Conservation (phyloP, 208 protist species). For the Trypanosoma mega region DNA sequence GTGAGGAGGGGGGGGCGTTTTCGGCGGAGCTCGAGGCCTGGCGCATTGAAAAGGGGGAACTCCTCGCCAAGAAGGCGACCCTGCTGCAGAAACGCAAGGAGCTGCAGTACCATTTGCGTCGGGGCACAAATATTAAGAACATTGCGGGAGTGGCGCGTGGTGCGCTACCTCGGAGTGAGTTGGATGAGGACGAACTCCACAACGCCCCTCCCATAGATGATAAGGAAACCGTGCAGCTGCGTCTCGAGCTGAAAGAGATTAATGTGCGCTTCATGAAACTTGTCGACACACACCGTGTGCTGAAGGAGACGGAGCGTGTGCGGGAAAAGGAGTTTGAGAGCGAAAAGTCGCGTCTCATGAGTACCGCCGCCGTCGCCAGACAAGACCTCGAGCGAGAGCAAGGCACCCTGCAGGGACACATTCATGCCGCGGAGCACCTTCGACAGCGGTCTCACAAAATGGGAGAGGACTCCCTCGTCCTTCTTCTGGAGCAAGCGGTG, state of each 20-base stretch:
- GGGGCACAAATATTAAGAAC: constrained; percentile 74
- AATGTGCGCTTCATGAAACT: constrained; percentile 29
- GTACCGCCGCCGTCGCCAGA: not conserved
- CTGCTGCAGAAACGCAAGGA: constrained; percentile 41
- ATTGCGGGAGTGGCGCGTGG: constrained; percentile 29
- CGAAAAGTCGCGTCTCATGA: constrained; percentile 12
- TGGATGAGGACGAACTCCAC: constrained; percentile 22
- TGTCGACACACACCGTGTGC: constrained; percentile 42
- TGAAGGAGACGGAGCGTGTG: constrained; percentile 18
- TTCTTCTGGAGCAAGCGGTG: constrained; percentile 5
- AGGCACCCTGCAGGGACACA: constrained; percentile 8
- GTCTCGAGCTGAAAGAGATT: constrained; percentile 38
- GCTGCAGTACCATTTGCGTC: constrained; percentile 46
- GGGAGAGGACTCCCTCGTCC: constrained; percentile 12
- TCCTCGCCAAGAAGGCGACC: constrained; percentile 33
- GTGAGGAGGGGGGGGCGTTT: constrained; percentile 25
- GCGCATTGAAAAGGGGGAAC: constrained; percentile 42
- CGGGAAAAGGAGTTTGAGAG: constrained; percentile 16
- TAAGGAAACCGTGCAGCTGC: constrained; percentile 29
- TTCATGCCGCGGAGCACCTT: constrained; percentile 10
- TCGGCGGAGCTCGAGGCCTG: constrained; percentile 38
- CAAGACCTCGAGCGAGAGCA: constrained; percentile 4
- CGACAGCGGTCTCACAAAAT: not conserved
- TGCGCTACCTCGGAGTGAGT: constrained; percentile 8
- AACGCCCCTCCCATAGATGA: constrained; percentile 30